A percentile compares a stretch with the other conserved stretches of the same genome.
Evolutionary conservation across 2,329 filamentous ascomycete genomes (phyloP).

Genomic region (Aspergillus ustus): DNA sequence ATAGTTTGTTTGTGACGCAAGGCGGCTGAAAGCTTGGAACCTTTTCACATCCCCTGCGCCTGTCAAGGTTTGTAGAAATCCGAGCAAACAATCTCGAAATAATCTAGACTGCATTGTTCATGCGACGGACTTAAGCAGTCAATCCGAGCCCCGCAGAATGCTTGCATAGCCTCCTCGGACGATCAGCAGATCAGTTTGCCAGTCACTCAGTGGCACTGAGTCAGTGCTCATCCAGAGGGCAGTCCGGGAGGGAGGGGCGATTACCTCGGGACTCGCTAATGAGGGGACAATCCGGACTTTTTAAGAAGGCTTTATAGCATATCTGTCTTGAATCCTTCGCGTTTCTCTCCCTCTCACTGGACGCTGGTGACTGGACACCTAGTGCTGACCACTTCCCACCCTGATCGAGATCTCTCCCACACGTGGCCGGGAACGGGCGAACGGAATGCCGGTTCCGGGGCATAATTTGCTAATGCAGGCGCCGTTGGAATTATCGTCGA

Average conservation of each 20-base stretch:
- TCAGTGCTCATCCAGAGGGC: too few species aligned
- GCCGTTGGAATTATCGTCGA: background rate
- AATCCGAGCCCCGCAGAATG: background rate
- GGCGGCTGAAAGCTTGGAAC: background rate
- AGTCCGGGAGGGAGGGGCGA: background rate
- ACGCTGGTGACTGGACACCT: background rate
- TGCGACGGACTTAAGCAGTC: background rate
- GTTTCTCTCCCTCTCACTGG: background rate
- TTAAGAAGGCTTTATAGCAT: background rate
- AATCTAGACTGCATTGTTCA: too few species aligned
- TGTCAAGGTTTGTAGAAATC: background rate
- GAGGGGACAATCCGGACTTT: background rate
- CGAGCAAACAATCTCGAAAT: background rate
- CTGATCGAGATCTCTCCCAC: background rate
- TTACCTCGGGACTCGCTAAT: background rate
- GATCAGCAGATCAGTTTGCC: background rate
- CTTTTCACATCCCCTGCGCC: background rate
- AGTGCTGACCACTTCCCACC: background rate
- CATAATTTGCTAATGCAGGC: background rate
- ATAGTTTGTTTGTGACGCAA: too few species aligned
- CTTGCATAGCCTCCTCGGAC: background rate
- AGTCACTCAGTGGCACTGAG: too few species aligned
- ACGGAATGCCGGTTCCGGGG: background rate
- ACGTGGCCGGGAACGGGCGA: background rate
- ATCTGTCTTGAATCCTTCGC: background rate